Evolutionary conservation across 2,329 filamentous ascomycete species (phyloP), one percentile per base, ranked within the genome.

Genomic region (Pseudogymnoascus sp.): DNA sequence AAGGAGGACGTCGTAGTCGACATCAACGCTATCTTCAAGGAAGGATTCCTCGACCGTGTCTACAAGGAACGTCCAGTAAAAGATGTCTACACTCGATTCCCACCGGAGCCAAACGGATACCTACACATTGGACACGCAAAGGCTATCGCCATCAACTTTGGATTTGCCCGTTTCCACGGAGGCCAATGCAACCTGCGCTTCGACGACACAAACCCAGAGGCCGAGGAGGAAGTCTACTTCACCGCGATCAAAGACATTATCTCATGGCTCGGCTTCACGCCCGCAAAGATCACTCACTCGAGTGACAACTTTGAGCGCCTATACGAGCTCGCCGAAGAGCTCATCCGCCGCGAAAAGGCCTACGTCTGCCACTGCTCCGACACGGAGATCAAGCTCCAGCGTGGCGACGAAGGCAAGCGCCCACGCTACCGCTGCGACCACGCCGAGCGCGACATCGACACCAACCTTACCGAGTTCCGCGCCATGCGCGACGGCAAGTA

Each of bases 101-200:
- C 89, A 2, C 89, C 89, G 18, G 89, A 93, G 75, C 94, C 94
- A 57, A 97, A 97, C 73, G 94, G 93, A 60, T 97, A 88, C 73
- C 82, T 97, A 8, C 92, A 97, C 72, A 89, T 97, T 67, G 93
- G 93, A 18, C 94, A 97, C 72, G 89, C 89, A 66, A 97, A 97
- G 78, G 93, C 94, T 20, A 97, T 97, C 73, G 88, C 91, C 0
- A 86, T 97, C 74, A 97, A 97, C 76, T 97, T 97, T 76, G 93
- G 93, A 6, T 97, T 97, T 73, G 93, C 94, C 12, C 85, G 84
- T 70, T 86, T 87, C 70, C 89, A 96, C 72, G 88, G 88, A 36
- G 43, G 62, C 65, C 64, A 70, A 25, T 89, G 85, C 74, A 87
- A 88, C 70, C 75, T 92, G 64, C 83, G 93, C 69, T 96, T 90